Evolutionary conservation across 805 yeast genomes (phyloP), one percentile per base, ranked within the genome.

Genomic region (Nakazawaea pomicola): DNA sequence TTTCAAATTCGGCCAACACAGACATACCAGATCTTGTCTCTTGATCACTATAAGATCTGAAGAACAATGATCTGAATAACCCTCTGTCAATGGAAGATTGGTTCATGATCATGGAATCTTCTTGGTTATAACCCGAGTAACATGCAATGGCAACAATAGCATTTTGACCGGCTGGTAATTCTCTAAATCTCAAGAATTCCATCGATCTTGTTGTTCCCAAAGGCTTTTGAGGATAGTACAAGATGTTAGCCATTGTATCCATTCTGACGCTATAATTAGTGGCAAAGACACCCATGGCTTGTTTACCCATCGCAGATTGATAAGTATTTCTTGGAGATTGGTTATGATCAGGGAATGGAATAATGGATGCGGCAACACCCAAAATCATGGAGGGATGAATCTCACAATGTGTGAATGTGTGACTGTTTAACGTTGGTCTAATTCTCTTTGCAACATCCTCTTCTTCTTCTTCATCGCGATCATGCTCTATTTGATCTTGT

Each of bases 291-390:
- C 99, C 99, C 99, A 93, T 93, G 44, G 99, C 99, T 69, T 93
- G 99, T 66, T 93, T 93, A 79, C 99, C 99, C 99, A 93, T 93
- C 49, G 99, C 99, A 61, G 96, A 90, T 70, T 93, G 99, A 65
- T 93, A 93, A 3, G 99, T 93, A 61, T 93, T 93, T 80, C 99
- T 91, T 46, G 99, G 99, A 46, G 97, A 90, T 72, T 93, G 99
- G 65, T 93, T 93, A 65, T 93, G 99, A 68, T 93, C 99, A 11
- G 99, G 99, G 85, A 93, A 93, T 15, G 99, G 99, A 74, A 93
- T 93, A 60, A 93, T 89, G 21, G 96, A 87, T 4, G 99, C 99
- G 34, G 97, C 96, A 50, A 93, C 96, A 64, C 99, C 99, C 47
- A 93, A 73, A 63, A 93, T 91, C 99, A 93, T 93, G 23, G 95